A percentile compares a stretch with the other conserved stretches of the same genome.
Conservation (phyloP, 2,329 filamentous ascomycete species). For the Arthrobotrys musiformis region DNA sequence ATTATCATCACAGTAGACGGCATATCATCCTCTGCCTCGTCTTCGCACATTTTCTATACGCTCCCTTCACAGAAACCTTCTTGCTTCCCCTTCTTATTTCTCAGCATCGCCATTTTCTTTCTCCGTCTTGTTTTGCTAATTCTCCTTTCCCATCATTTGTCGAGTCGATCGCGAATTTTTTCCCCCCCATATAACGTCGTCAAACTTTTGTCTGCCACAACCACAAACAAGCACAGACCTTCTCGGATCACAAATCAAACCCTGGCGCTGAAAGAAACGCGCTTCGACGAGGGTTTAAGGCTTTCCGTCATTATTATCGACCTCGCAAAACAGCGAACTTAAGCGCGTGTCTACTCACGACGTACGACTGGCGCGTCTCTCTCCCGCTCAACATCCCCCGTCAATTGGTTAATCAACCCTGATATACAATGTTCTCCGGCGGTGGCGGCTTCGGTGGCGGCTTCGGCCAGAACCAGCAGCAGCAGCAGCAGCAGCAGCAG, state of each 20-base stretch:
- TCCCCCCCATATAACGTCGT: conserved; percentile 24
- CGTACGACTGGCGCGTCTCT: conserved; percentile 40
- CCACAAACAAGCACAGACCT: background rate
- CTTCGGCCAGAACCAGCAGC: conserved; percentile 51
- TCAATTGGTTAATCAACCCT: conserved; percentile 18
- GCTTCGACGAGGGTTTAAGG: conserved; percentile 1
- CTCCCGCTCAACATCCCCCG: background rate
- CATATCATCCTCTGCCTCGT: conserved; percentile 32
- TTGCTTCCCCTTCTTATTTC: conserved; percentile 5
- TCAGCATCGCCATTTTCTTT: conserved; percentile 51
- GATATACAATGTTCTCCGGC: conserved; percentile 58
- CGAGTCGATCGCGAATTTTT: conserved; percentile 53
- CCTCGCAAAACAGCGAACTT: background rate
- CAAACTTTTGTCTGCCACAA: background rate
- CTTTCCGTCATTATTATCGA: conserved; percentile 6
- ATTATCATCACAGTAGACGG: conserved; percentile 21
- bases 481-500: conserved; percentile 46
- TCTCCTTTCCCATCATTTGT: conserved; percentile 39
- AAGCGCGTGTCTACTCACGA: conserved; percentile 34
- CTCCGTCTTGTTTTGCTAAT: conserved; percentile 42
- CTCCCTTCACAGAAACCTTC: conserved; percentile 14
- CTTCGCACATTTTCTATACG: conserved; percentile 39
- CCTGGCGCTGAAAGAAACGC: conserved; percentile 42
- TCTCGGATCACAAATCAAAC: conserved; percentile 7
- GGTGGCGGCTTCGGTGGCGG: conserved; percentile 54